phyloP scores from a whole-genome alignment of 148 eudicot genomes.

The Rhododendron griersonianum region DNA sequence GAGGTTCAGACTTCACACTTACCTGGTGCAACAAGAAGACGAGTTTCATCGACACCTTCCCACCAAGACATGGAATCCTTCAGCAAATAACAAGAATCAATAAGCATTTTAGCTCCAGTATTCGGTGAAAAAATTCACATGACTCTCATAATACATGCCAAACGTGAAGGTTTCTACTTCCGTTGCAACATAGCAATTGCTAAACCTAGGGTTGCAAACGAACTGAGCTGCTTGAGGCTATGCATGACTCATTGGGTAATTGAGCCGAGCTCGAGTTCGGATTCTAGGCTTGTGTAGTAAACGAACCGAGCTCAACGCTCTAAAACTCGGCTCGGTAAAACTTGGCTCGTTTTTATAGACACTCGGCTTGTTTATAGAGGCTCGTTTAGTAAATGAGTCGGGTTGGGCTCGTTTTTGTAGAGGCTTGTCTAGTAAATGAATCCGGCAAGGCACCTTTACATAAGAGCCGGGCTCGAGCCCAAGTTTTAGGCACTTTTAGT shows the following conservation, averaged over 20 bases:
- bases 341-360: neutral
- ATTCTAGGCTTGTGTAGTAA: neutral
- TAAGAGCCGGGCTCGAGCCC: neutral
- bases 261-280: neutral
- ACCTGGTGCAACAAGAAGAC: constrained; percentile 74
- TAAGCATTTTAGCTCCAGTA: neutral
- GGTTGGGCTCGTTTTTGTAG: neutral
- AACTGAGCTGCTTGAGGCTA: neutral
- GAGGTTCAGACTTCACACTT: neutral
- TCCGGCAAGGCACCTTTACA: neutral
- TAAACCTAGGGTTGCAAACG: neutral
- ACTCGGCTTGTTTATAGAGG: neutral
- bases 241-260: neutral
- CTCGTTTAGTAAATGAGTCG: neutral
- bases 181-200: neutral
- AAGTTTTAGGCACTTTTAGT: neutral
- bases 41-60: constrained; percentile 56
- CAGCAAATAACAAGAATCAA: neutral
- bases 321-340: neutral
- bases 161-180: neutral
- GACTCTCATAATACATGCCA: neutral
- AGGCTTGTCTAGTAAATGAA: neutral
- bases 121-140: neutral
- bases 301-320: neutral
- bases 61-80: constrained; percentile 59